Conservation (phyloP, 1,284 basidiomycete genomes). For the Boletellus deceptivus region DNA sequence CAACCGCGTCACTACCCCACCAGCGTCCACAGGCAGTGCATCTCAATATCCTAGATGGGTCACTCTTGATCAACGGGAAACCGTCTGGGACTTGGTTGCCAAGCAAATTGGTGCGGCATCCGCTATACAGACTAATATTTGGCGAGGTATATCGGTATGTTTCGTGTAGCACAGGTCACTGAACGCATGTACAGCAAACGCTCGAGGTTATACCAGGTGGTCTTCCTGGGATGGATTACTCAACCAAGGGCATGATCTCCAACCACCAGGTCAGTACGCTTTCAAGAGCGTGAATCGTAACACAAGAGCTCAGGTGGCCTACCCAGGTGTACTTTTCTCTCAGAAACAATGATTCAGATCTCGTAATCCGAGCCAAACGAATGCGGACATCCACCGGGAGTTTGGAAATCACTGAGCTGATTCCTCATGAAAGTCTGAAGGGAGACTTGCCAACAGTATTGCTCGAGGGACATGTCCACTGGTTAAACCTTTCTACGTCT, state of each 20-base stretch:
- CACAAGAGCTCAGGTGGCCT: background rate
- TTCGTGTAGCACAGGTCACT: background rate
- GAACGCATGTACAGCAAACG: background rate
- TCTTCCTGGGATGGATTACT: background rate
- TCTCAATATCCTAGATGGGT: background rate
- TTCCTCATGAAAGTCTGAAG: background rate
- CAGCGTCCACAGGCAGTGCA: background rate
- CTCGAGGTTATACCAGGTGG: background rate
- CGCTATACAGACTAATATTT: background rate
- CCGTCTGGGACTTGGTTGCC: background rate
- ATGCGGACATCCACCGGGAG: background rate
- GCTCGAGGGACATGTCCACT: background rate
- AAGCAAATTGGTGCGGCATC: background rate
- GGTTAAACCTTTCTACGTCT: background rate
- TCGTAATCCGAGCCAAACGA: background rate
- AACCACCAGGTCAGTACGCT: background rate
- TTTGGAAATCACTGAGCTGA: background rate
- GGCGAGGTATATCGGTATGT: background rate
- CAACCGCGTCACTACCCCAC: background rate
- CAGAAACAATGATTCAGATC: background rate
- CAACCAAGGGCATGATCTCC: background rate
- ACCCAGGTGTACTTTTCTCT: background rate
- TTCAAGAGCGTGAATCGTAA: background rate
- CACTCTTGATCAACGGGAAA: background rate
- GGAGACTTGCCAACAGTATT: background rate